Conservation (phyloP, 345 rosid species). For the Pugionium cornutum region DNA sequence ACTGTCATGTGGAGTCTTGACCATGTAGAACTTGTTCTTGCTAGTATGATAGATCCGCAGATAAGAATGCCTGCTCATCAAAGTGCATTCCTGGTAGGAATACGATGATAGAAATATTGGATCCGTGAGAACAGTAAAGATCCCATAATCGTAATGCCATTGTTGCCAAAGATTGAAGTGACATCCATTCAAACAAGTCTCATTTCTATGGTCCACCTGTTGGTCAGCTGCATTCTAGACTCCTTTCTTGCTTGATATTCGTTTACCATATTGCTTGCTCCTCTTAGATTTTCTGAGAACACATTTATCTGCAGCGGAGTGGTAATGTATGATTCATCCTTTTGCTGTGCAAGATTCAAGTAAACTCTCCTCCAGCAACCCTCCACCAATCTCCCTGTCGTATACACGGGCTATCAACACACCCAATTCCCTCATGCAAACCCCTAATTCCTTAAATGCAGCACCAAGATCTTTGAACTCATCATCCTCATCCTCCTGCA, state of each 20-base stretch:
- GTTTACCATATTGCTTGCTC: conserved; percentile 40
- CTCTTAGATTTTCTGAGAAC: conserved; percentile 44
- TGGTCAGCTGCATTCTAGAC: not conserved
- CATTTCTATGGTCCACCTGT: conserved; percentile 29
- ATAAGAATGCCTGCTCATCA: conserved; percentile 50
- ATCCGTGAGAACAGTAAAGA: conserved; percentile 84
- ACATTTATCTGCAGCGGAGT: conserved; percentile 57
- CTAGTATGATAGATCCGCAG: conserved; percentile 63
- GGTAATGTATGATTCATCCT: conserved; percentile 88
- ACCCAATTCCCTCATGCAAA: conserved; percentile 76
- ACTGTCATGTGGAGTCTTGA: conserved; percentile 72
- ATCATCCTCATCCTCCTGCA: conserved; percentile 30
- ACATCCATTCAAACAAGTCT: conserved; percentile 37
- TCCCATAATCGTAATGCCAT: conserved; percentile 94
- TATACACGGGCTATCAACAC: conserved; percentile 67
- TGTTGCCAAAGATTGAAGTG: conserved; percentile 71
- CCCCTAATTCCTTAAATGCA: conserved; percentile 63
- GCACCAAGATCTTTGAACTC: conserved; percentile 57
- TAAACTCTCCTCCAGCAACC: conserved; percentile 64
- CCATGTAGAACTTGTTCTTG: conserved; percentile 54
- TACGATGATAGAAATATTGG: conserved; percentile 62
- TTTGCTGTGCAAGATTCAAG: conserved; percentile 76
- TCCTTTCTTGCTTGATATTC: conserved; percentile 25
- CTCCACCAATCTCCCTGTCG: conserved; percentile 71
- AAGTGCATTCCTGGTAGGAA: conserved; percentile 43